Base-by-base conservation (phyloP, 2,329 filamentous ascomycete genomes). In the Sporothrix mexicana region DNA sequence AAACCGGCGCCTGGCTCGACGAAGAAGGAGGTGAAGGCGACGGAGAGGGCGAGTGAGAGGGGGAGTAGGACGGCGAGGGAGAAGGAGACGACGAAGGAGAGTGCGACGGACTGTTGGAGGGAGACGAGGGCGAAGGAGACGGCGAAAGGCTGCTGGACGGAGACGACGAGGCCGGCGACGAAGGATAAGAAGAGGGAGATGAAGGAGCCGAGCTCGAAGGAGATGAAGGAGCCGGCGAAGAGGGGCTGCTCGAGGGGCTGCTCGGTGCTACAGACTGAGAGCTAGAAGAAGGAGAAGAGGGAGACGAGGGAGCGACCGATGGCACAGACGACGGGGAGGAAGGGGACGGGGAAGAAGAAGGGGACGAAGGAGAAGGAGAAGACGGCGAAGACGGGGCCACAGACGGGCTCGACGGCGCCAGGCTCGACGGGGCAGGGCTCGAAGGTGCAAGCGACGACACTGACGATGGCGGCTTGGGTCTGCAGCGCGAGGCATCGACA, bases 401-500 rank as follows among this genome's bases (percentile, higher is more conserved):
- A 36, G 62, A 67, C 10, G 51, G 51, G 51, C 51, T 53, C 51
- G 7, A 23, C 1, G 43, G 9, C 0, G 61, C 3, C n/a, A 20
- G 6, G 41, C 10, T 15, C n/a, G 61, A 15, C 43, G 62, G 45
- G 9, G 20, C 4, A 6, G 45, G 20, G 10, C 43, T 7, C 17
- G 62, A 23, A 20, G 62, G 25, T 0, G 43, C 23, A 2, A 43
- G 20, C 10, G 62, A 66, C 36, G 30, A 23, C 12, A 45, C n/a
- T 7, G 59, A 62, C 36, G 62, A 67, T 20, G 43, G 6, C 13
- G 62, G 20, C 23, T 51, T 66, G 3, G 61, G 61, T 43, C 25
- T 67, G 45, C 62, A 67, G 62, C 62, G 62, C 62, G 62, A 67
- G 23, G 43, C 62, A 25, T 30, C 62, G 3, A 25, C 62, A 7